Base-by-base conservation (phyloP, 1,139 yeast genomes). In the Zhuliangozyma blackwelliae region DNA sequence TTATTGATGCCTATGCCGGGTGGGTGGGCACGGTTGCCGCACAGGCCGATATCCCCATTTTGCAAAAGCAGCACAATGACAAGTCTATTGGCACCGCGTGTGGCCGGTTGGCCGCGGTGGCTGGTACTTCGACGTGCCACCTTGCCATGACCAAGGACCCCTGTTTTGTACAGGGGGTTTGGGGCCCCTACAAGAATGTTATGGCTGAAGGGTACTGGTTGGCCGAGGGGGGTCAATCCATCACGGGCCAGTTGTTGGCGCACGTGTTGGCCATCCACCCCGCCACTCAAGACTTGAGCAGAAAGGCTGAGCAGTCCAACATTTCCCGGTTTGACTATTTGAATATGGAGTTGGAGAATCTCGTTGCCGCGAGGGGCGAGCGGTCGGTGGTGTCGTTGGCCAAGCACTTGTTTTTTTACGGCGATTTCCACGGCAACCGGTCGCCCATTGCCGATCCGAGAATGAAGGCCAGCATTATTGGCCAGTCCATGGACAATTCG, bases 1-100 rank as follows among this genome's bases (percentile, higher is more conserved):
- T 92, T 27, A 92, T 92, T 54, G 98, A 92, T 59, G 97, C 97
- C 10, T 92, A 92, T 55, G 95, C 97, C 8, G 98, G 98, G 36
- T 92, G 97, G 97, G 79, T 92, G 40, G 98, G 98, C 40, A 92
- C 98, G 0, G 96, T 90, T 40, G 98, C 97, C 25, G 96, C 95
- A 2, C 79, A 81, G 50, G 79, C 81, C 6, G 79, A 77, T 33
- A 64, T 75, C 36, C 76, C 78, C 3, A 63, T 63, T 20, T 64
- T 69, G 32, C 67, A 66, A 32, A 69, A 74, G 38, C 56, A 59
- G 27, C 57, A 57, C 37, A 52, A 57, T 10, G 60, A 62, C 36
- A 65, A 65, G n/a, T 47, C 63, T 5, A 72, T 82, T 47, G 75
- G 72, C 27, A 71, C 75, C 32, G 79, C 92, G 8, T 74, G 84